Evolutionary conservation across 164 flowering plant genomes (phyloP).

Genomic region (Tetracentron sinense): DNA sequence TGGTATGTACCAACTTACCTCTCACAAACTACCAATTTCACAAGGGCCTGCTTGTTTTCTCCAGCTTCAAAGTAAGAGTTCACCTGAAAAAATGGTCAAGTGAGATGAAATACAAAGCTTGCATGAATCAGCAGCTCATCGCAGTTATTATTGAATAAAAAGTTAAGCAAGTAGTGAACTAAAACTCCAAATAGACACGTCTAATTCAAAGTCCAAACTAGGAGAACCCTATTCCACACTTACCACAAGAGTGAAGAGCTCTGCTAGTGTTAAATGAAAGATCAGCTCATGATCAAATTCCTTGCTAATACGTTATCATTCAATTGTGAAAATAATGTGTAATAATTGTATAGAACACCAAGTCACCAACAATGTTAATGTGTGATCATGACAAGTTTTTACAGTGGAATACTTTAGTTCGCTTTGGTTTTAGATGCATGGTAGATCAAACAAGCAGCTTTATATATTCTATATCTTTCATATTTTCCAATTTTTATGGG

Average conservation of each 20-base stretch:
- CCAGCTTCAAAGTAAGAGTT: slow-evolving; percentile 92
- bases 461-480: too few relatives aligned
- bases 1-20: slow-evolving; percentile 35
- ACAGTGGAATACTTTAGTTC: too few relatives aligned
- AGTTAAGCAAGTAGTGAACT: background rate
- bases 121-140: background rate
- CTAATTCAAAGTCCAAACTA: background rate
- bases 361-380: too few relatives aligned
- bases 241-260: background rate
- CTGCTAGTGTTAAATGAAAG: background rate
- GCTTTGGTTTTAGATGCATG: too few relatives aligned
- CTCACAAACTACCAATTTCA: slow-evolving; percentile 78
- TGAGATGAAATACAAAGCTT: slow-evolving; percentile 9
- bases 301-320: too few relatives aligned
- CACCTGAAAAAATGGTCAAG: slow-evolving; percentile 53
- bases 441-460: too few relatives aligned
- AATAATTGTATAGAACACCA: too few relatives aligned
- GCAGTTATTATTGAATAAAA: background rate
- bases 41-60: slow-evolving; percentile 93
- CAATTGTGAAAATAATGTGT: too few relatives aligned
- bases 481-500: too few relatives aligned
- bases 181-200: slow-evolving; percentile 2
- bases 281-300: too few relatives aligned
- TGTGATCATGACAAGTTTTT: too few relatives aligned
- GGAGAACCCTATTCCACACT: background rate